Percentiles rank a stretch among this genome's conserved stretches.
Conservation (phyloP, 1,284 basidiomycete species). For the Apiotrichum gamsii region DNA sequence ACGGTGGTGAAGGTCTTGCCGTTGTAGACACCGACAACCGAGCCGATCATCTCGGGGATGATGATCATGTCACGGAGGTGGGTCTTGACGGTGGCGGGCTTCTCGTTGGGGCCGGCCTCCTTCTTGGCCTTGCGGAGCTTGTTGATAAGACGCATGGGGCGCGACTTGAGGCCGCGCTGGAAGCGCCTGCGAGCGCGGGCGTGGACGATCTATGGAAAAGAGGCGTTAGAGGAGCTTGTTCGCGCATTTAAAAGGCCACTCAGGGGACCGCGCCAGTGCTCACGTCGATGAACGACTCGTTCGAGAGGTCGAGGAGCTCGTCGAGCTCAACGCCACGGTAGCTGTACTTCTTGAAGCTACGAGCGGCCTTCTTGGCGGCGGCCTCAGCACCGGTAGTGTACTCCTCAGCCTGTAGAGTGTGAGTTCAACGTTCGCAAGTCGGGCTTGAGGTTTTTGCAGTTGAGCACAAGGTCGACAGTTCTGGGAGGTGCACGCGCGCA, state of each 20-base stretch:
- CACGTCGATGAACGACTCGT: constrained; percentile 66
- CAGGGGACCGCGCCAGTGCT: constrained; percentile 12
- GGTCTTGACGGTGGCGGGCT: constrained; percentile 97
- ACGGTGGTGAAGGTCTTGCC: constrained; percentile 86
- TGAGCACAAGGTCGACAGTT: too few relatives aligned
- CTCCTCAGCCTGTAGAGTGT: constrained; percentile 21
- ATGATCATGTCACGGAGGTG: constrained; percentile 99
- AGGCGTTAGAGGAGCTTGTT: constrained; percentile 14
- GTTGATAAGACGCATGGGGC: constrained; percentile 98
- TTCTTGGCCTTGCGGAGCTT: constrained; percentile 99
- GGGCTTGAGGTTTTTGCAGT: too few relatives aligned
- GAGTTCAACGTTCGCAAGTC: not conserved
- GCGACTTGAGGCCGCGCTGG: constrained; percentile 97
- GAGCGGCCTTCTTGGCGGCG: constrained; percentile 92
- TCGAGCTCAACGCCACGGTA: constrained; percentile 98
- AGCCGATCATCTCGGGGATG: constrained; percentile 99
- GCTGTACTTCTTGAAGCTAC: constrained; percentile 97
- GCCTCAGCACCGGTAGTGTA: constrained; percentile 82
- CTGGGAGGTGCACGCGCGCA: too few relatives aligned
- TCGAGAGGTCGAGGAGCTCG: constrained; percentile 91
- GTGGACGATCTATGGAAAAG: constrained; percentile 96
- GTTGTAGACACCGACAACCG: constrained; percentile 87
- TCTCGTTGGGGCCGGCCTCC: constrained; percentile 95
- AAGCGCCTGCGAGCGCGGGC: constrained; percentile 98
- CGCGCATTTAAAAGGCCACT: not conserved